A percentile compares a stretch with the other conserved stretches of the same genome.
Conservation (phyloP, 371 early-diverging fungal species). For the Mortierella sp. region DNA sequence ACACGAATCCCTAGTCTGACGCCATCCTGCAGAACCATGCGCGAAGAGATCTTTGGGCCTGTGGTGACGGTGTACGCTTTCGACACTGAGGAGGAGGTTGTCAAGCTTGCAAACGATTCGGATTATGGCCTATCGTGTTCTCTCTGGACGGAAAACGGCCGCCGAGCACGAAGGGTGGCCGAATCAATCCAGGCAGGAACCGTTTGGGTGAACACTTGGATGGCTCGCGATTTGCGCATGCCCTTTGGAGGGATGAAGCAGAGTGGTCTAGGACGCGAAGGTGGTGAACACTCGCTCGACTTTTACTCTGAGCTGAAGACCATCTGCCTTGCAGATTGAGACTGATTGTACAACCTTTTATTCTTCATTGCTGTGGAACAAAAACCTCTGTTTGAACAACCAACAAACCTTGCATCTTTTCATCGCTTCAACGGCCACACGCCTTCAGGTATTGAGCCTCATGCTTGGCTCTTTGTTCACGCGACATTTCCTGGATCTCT, state of each 20-base stretch:
- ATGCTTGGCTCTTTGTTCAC: constrained; percentile 2
- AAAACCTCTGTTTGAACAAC: not conserved
- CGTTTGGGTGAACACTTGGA: constrained; percentile 85
- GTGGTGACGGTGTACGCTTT: constrained; percentile 83
- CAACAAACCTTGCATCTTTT: not conserved
- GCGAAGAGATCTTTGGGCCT: constrained; percentile 92
- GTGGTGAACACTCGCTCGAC: constrained; percentile 64
- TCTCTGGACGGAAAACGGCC: constrained; percentile 79
- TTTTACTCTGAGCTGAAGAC: constrained; percentile 69
- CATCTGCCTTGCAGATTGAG: constrained; percentile 56
- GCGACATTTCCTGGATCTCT: constrained; percentile 12
- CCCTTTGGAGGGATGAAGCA: constrained; percentile 77
- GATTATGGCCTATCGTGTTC: constrained; percentile 83
- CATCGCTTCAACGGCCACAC: not conserved
- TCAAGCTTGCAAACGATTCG: constrained; percentile 75
- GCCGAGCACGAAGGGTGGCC: constrained; percentile 72
- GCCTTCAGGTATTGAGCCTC: constrained; percentile 8
- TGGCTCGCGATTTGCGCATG: constrained; percentile 73
- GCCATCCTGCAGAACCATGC: constrained; percentile 65
- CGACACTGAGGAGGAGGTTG: constrained; percentile 73
- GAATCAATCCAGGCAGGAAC: constrained; percentile 64
- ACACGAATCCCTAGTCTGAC: constrained; percentile 48
- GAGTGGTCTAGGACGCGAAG: constrained; percentile 65
- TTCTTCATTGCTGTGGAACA: too few species aligned
- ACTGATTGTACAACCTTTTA: not conserved